Evolutionary conservation across 1,284 basidiomycete genomes (phyloP), one percentile per base, ranked within the genome.

Genomic region (Cutaneotrichosporon daszewskae): DNA sequence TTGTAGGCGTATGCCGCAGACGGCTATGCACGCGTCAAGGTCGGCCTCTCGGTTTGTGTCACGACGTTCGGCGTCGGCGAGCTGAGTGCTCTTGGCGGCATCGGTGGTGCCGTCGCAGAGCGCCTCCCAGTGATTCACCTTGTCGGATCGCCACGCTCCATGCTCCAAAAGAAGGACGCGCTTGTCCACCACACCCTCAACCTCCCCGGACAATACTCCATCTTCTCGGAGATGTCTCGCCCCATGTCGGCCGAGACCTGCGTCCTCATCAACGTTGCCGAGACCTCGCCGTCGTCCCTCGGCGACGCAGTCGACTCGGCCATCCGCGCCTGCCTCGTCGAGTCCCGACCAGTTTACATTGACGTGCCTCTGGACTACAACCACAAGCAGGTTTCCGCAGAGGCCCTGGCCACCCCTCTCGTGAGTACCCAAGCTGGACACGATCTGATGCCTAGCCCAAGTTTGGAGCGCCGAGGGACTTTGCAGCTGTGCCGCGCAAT

Each of bases 101-200:
- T 71, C n/a, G 70, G 72, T 8, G 74, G 73, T 12, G 59, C 63
- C 31, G 67, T 73, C 44, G 84, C 87, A 20, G 91, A 97, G 71
- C 84, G 88, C 73, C 82, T 96, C 5, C 92, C 92, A 6, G 78
- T 96, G 7, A 75, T 97, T 5, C 92, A 96, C 65, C 79, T 97
- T 40, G 92, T 85, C 34, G 92, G 92, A 47, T 81, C 81, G 2
- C 91, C 92, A 0, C 87, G 1, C 78, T 94, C 24, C 87, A 87
- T 43, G 84, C 89, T 60, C 84, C 42, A 40, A 83, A 80, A 58
- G 83, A 59, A 1, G 75, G 81, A 61, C 82, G 85, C 51, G 87
- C 85, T 25, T 95, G 42, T 49, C 16, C 47, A 49, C 43, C 47
- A 49, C 42, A 45, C 43, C 25, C 19, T 43, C 42, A 49, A 49